phyloP scores from a whole-genome alignment of 805 yeast genomes.

The Wickerhamiella alocasiicola region DNA sequence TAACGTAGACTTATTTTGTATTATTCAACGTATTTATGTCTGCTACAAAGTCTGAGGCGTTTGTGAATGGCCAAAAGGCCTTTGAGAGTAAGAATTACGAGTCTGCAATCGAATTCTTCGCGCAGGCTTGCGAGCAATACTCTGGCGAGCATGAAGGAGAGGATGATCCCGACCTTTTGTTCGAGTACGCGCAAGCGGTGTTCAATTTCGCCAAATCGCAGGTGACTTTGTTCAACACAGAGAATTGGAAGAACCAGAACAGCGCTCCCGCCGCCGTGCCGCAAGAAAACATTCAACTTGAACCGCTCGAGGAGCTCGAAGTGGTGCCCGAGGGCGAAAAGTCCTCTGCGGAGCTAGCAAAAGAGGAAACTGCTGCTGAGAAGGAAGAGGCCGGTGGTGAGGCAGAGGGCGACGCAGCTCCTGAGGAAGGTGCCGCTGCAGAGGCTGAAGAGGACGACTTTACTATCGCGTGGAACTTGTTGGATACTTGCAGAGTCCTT shows the following conservation, averaged over 20 bases:
- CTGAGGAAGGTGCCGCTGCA: slow-evolving; percentile 16
- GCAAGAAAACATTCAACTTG: slow-evolving; percentile 17
- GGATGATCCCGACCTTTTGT: slow-evolving; percentile 62
- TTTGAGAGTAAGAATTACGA: slow-evolving; percentile 57
- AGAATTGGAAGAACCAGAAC: slow-evolving; percentile 18
- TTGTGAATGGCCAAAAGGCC: slow-evolving; percentile 55
- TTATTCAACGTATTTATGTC: no score
- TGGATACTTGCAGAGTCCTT: slow-evolving; percentile 62
- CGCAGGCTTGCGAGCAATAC: slow-evolving; percentile 54
- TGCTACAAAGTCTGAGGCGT: no score
- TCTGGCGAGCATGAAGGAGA: slow-evolving; percentile 40
- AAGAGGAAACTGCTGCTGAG: not conserved
- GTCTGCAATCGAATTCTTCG: slow-evolving; percentile 55
- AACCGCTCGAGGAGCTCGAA: slow-evolving; percentile 9
- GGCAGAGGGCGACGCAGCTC: slow-evolving; percentile 17
- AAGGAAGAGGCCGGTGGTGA: not conserved
- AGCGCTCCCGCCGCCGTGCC: slow-evolving; percentile 11
- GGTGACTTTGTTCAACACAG: slow-evolving; percentile 64
- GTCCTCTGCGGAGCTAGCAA: not conserved
- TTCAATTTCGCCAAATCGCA: slow-evolving; percentile 64
- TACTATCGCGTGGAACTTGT: slow-evolving; percentile 77
- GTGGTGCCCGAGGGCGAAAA: slow-evolving; percentile 5
- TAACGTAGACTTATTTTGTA: no score
- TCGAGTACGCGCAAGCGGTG: slow-evolving; percentile 65
- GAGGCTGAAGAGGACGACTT: slow-evolving; percentile 52